Evolutionary conservation across 2,329 filamentous ascomycete genomes (phyloP).

Genomic region (Coniochaeta sp.): DNA sequence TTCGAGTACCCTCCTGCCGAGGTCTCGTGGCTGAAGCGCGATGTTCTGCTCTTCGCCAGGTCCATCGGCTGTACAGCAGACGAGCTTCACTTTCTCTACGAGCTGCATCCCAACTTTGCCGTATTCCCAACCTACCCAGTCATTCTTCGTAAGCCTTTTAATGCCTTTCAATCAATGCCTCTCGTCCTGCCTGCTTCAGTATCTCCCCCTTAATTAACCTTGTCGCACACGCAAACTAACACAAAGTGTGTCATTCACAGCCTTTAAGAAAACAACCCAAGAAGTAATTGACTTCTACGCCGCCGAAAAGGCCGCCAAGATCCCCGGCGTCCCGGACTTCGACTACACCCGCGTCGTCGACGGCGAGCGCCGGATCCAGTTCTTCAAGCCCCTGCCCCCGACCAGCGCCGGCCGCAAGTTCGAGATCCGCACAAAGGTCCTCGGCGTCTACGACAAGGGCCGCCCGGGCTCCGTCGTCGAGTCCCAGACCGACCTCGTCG

Average conservation of each 20-base stretch:
- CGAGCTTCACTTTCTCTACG: slow-evolving; percentile 89
- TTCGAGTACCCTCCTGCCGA: slow-evolving; percentile 71
- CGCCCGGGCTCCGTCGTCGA: slow-evolving; percentile 76
- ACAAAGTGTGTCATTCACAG: slow-evolving; percentile 20
- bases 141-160: slow-evolving; percentile 56
- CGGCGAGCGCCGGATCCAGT: slow-evolving; percentile 72
- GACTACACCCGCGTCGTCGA: slow-evolving; percentile 70
- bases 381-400: slow-evolving; percentile 68
- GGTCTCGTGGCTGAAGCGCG: slow-evolving; percentile 81
- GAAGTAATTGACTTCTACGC: slow-evolving; percentile 85
- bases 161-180: neutral
- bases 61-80: slow-evolving; percentile 78
- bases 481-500: slow-evolving; percentile 69
- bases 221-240: too few relatives aligned
- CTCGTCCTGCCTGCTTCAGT: too few relatives aligned
- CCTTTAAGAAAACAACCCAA: slow-evolving; percentile 69
- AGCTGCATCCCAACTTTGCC: slow-evolving; percentile 78
- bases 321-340: slow-evolving; percentile 70
- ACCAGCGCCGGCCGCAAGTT: slow-evolving; percentile 65
- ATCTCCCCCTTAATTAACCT: too few relatives aligned
- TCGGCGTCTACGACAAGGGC: slow-evolving; percentile 88
- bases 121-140: slow-evolving; percentile 87
- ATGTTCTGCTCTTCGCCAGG: slow-evolving; percentile 82
- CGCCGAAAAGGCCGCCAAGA: slow-evolving; percentile 54
- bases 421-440: slow-evolving; percentile 67